Evolutionary conservation across 345 rosid genomes (phyloP).

Genomic region (Balakata baccata): DNA sequence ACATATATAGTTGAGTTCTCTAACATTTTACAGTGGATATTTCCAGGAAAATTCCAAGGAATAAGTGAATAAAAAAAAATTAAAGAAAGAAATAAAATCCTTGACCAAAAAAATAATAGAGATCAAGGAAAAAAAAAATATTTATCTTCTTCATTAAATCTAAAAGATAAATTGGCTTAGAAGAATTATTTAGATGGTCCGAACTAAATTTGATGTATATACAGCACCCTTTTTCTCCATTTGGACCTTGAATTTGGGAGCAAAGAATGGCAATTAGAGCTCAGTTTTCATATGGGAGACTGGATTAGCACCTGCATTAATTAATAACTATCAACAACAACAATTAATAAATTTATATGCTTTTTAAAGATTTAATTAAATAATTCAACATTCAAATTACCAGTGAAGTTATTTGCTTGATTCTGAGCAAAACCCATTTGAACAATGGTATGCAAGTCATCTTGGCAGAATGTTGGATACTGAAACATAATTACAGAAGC

Average conservation of each 20-base stretch:
- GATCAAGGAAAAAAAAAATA: not conserved
- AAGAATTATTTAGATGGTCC: constrained; percentile 28
- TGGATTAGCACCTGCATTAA: constrained; percentile 51
- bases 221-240: constrained; percentile 42
- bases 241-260: constrained; percentile 27
- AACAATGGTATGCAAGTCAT: constrained; percentile 71
- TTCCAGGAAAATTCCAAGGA: constrained; percentile 24
- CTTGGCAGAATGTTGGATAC: constrained; percentile 56
- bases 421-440: constrained; percentile 69
- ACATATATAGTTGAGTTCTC: constrained; percentile 19
- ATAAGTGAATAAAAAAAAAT: constrained; percentile 15
- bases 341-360: not conserved
- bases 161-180: constrained; percentile 20
- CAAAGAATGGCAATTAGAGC: constrained; percentile 46
- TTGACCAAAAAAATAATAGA: constrained; percentile 11
- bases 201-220: constrained; percentile 43
- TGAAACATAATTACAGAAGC: constrained; percentile 23
- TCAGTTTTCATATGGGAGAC: constrained; percentile 53
- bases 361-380: not conserved
- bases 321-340: not conserved
- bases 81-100: not conserved
- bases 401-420: constrained; percentile 30
- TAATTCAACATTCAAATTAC: constrained; percentile 28
- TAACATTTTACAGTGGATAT: constrained; percentile 35
- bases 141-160: constrained; percentile 22